phyloP scores from a whole-genome alignment of 495 filamentous ascomycete genomes.

The Penicillium coprophilum region DNA sequence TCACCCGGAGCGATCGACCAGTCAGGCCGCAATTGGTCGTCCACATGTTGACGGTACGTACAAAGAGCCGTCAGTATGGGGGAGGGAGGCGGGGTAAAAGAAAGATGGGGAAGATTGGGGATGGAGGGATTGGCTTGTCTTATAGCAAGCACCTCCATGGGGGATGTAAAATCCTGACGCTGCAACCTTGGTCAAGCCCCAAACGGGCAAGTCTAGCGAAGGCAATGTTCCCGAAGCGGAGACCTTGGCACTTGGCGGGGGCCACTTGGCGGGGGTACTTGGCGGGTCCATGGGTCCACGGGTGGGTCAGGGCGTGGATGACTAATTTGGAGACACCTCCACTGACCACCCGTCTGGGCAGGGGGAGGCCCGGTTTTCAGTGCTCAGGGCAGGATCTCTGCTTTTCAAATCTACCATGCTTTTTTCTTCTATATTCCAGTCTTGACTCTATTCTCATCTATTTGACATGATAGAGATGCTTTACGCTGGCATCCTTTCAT shows the following conservation, averaged over 20 bases:
- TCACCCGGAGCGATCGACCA: conserved; percentile 23
- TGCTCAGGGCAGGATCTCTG: not conserved
- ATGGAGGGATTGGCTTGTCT: conserved; percentile 8
- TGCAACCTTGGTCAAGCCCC: conserved; percentile 5
- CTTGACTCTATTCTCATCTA: not conserved
- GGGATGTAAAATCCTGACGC: conserved; percentile 3
- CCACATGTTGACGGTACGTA: conserved; percentile 27
- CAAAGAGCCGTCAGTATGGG: conserved; percentile 13
- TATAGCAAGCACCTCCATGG: conserved; percentile 19
- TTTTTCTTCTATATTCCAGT: too few relatives aligned
- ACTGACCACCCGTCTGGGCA: not conserved
- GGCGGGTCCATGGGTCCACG: not conserved
- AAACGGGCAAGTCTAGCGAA: conserved; percentile 21
- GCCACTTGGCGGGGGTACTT: not conserved
- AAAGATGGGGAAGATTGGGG: conserved; percentile 3
- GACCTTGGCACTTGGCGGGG: conserved; percentile 17
- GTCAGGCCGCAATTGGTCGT: conserved; percentile 21
- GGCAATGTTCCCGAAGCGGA: conserved; percentile 11
- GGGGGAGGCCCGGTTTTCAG: not conserved
- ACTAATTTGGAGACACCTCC: conserved; percentile 6
- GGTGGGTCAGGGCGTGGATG: not conserved
- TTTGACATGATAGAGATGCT: conserved; percentile 1
- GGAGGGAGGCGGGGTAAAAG: conserved; percentile 5
- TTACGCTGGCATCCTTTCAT: too few relatives aligned
- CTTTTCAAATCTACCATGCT: not conserved